Evolutionary conservation across 1,284 basidiomycete species (phyloP).

Genomic region (Heterobasidion parviporum): DNA sequence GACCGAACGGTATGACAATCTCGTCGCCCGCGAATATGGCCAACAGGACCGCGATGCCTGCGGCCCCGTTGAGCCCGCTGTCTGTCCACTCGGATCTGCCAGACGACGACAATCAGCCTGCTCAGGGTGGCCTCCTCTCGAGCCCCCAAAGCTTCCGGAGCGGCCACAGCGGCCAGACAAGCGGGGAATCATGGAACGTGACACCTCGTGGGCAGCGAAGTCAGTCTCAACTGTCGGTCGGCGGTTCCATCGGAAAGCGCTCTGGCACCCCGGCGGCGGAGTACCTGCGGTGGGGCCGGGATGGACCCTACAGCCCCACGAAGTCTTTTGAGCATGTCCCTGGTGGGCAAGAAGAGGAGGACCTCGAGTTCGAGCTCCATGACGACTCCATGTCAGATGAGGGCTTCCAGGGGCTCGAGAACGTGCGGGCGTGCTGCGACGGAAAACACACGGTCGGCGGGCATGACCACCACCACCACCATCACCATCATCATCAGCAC

Average conservation of each 20-base stretch:
- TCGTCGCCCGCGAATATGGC: slow-evolving; percentile 31
- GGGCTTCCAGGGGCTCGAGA: slow-evolving; percentile 89
- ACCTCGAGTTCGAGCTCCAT: slow-evolving; percentile 77
- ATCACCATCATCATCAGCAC: slow-evolving; percentile 44
- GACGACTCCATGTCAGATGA: slow-evolving; percentile 71
- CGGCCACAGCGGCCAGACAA: slow-evolving; percentile 42
- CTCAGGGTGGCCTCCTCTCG: slow-evolving; percentile 32
- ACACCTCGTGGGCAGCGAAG: slow-evolving; percentile 71
- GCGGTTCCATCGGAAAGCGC: slow-evolving; percentile 72
- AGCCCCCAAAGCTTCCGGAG: slow-evolving; percentile 70
- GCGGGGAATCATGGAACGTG: slow-evolving; percentile 56
- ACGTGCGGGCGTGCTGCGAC: slow-evolving; percentile 92
- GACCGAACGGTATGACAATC: slow-evolving; percentile 43
- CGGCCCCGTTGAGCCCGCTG: slow-evolving; percentile 46
- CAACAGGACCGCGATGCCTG: slow-evolving; percentile 17
- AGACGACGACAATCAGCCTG: slow-evolving; percentile 18
- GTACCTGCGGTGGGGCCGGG: slow-evolving; percentile 69
- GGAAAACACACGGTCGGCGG: slow-evolving; percentile 80
- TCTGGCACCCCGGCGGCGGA: slow-evolving; percentile 85
- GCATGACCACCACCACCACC: slow-evolving; percentile 50
- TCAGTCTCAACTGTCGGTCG: slow-evolving; percentile 65
- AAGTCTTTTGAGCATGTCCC: slow-evolving; percentile 59
- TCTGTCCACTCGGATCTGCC: slow-evolving; percentile 38
- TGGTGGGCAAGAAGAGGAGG: slow-evolving; percentile 34
- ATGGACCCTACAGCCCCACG: slow-evolving; percentile 61